A percentile compares a stretch with the other conserved stretches of the same genome.
These are phyloP conservation scores for Salix exigua DNA, from an alignment of 345 rosid genomes.

Conservation along the genomic window DNA sequence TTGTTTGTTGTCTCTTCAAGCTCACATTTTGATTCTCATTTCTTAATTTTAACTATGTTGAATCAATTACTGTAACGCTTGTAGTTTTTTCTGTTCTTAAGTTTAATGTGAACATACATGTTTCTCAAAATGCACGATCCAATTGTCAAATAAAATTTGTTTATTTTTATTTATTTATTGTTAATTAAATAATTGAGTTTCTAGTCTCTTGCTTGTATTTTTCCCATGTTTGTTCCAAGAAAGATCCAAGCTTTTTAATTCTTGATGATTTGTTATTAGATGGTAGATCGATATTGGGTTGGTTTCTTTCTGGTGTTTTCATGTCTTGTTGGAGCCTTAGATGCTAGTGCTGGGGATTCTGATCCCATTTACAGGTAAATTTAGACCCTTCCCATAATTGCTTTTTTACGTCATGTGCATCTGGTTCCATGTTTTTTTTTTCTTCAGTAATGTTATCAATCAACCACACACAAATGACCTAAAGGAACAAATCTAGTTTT, in stretches of 20 bases:
- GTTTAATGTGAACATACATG: neutral
- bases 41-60: neutral
- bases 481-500: neutral
- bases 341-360: conserved; percentile 28
- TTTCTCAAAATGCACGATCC: conserved; percentile 1
- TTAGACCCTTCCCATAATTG: neutral
- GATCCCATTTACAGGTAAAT: conserved; percentile 26
- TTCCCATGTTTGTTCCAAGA: neutral
- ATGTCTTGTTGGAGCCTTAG: conserved; percentile 15
- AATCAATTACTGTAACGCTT: neutral
- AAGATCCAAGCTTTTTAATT: neutral
- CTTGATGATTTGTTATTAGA: neutral
- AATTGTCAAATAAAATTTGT: neutral
- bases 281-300: conserved; percentile 13
- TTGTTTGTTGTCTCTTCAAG: neutral
- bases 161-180: neutral
- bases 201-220: neutral
- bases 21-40: neutral
- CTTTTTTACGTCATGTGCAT: neutral
- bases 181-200: neutral
- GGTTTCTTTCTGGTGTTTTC: conserved; percentile 10
- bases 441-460: neutral
- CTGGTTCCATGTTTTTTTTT: neutral
- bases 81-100: neutral
- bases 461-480: neutral